Conservation (phyloP, 164 flowering plant species). For the Saururus chinensis region DNA sequence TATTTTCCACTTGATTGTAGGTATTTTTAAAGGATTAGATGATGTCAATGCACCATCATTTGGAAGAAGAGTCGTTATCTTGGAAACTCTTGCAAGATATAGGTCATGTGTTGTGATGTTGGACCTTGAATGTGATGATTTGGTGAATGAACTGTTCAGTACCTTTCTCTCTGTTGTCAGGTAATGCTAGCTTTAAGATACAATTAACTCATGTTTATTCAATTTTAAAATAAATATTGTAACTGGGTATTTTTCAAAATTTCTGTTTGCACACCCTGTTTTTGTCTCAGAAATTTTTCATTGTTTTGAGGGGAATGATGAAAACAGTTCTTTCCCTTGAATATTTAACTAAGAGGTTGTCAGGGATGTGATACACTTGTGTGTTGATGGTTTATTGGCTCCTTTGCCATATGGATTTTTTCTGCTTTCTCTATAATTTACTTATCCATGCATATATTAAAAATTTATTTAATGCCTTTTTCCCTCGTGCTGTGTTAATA, state of each 20-base stretch:
- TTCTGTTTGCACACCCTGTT: background rate
- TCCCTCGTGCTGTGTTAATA: too few species aligned
- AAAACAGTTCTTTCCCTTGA: too few species aligned
- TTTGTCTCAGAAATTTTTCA: background rate
- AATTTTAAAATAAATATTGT: background rate
- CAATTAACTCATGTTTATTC: background rate
- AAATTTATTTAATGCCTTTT: too few species aligned
- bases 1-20: constrained; percentile 69
- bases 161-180: constrained; percentile 80
- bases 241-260: background rate
- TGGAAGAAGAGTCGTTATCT: constrained; percentile 78
- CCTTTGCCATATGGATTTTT: background rate
- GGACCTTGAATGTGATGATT: constrained; percentile 95
- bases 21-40: constrained; percentile 69
- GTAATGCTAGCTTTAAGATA: constrained; percentile 17
- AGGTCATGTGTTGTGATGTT: constrained; percentile 96
- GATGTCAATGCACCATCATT: constrained; percentile 76
- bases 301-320: background rate
- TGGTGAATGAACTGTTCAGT: constrained; percentile 74
- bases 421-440: background rate
- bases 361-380: too few species aligned
- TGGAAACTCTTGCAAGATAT: constrained; percentile 93
- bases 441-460: too few species aligned
- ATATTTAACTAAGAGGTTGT: too few species aligned
- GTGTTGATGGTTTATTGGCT: background rate